These are phyloP conservation scores for Raffaelea albimanens DNA, from an alignment of 2,329 filamentous ascomycete species.

Conservation along the genomic window DNA sequence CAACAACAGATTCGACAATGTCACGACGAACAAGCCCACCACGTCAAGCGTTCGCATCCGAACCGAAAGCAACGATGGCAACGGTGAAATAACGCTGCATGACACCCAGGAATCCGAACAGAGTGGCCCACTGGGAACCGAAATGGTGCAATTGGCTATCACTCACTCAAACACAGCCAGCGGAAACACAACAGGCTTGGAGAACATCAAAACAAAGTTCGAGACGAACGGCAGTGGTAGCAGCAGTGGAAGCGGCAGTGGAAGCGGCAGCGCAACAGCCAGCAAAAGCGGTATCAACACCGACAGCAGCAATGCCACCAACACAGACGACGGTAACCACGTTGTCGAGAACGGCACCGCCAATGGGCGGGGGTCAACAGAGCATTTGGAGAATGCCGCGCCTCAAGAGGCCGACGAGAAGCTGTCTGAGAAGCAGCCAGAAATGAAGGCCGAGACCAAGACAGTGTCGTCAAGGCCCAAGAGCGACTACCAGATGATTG, in stretches of 20 bases:
- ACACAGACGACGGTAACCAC: not conserved
- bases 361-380: not conserved
- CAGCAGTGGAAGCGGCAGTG: not conserved
- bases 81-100: not conserved
- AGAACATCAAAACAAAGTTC: not conserved
- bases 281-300: not conserved
- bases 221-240: not conserved
- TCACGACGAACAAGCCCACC: no score
- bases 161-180: not conserved
- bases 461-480: no score
- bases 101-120: not conserved
- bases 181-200: not conserved
- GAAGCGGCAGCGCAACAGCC: not conserved
- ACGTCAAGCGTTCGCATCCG: no score
- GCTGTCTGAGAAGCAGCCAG: not conserved
- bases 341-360: not conserved
- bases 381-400: not conserved
- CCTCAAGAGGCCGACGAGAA: not conserved
- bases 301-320: not conserved
- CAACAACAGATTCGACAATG: no score
- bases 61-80: no score
- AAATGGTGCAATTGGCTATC: slow-evolving; percentile 12
- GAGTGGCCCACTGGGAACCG: slow-evolving; percentile 1
- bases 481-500: slow-evolving; percentile 6
- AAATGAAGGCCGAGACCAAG: not conserved